Evolutionary conservation across 2,329 filamentous ascomycete genomes (phyloP).

Genomic region (Fusarium floridanum): DNA sequence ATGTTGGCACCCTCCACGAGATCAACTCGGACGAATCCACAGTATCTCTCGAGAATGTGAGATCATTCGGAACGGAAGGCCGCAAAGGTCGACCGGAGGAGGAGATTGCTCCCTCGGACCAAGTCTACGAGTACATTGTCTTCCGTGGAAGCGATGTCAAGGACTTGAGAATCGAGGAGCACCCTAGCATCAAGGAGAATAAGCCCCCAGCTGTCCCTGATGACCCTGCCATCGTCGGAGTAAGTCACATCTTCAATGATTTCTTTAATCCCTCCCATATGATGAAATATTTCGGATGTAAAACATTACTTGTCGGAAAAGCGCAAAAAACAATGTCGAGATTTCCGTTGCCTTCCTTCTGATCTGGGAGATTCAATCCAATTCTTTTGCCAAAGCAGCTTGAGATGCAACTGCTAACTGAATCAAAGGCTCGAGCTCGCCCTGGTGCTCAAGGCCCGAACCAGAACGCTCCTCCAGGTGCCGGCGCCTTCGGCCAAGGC

Average conservation of each 20-base stretch:
- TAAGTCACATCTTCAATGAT: slow-evolving; percentile 70
- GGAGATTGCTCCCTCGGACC: slow-evolving; percentile 86
- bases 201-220: slow-evolving; percentile 85
- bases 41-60: slow-evolving; percentile 96
- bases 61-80: slow-evolving; percentile 93
- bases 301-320: slow-evolving; percentile 86
- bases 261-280: slow-evolving; percentile 61
- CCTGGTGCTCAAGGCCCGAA: slow-evolving; percentile 51
- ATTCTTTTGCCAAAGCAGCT: slow-evolving; percentile 24
- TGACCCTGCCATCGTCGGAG: slow-evolving; percentile 95
- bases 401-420: slow-evolving; percentile 48
- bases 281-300: slow-evolving; percentile 99
- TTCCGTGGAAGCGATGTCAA: slow-evolving; percentile 99
- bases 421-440: slow-evolving; percentile 56
- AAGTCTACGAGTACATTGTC: slow-evolving; percentile 98
- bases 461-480: slow-evolving; percentile 52
- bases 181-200: slow-evolving; percentile 79
- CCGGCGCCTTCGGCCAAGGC: slow-evolving; percentile 57
- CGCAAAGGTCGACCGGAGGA: slow-evolving; percentile 82
- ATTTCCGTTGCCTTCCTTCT: slow-evolving; percentile 99
- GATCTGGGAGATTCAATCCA: slow-evolving; percentile 62
- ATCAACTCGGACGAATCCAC: slow-evolving; percentile 98
- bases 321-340: slow-evolving; percentile 97
- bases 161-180: slow-evolving; percentile 92
- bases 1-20: slow-evolving; percentile 94